Evolutionary conservation across 192 early-diverging fungal genomes (phyloP), one percentile per base, ranked within the genome.

Genomic region (Jimgerdemannia lactiflua): DNA sequence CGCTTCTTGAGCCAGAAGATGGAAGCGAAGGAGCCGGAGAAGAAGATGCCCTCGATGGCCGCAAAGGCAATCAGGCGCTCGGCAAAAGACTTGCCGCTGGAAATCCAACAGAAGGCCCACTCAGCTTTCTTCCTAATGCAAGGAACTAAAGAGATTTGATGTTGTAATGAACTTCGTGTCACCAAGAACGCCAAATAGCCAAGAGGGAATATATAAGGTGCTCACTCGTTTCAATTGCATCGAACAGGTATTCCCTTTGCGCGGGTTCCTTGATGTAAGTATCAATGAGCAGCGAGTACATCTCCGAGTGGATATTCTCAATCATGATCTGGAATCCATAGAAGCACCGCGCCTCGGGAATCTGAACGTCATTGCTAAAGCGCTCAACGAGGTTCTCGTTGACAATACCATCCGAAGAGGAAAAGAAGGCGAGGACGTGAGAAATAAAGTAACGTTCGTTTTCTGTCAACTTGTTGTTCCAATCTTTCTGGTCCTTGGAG

Each of bases 1-100:
- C 96, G 94, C 89, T 99, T 99, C 93, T 98, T 99, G 81, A 99
- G 93, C 96, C 96, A 99, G 79, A 99, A 99, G 88, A 99, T 99
- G 29, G 29, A 29, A 29, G 29, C 29, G 29, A 29, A 29, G 29
- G 29, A 29, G 29, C 29, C 29, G 29, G 29, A 29, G 29, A 29
- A 29, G 29, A 29, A 29, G 29, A 29, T 29, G 29, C 29, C 29
- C 29, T 29, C 39, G 97, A 99, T 95, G 20, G 94, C 96, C 66
- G 96, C 96, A 88, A 99, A 99, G 69, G 96, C 97, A 64, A 97
- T 90, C 64, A 98, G 85, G 69, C 97, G 92, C 74, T 95, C 92
- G 69, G 94, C 95, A 87, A 97, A 99, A 29, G 95, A 87, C 69
- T 87, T 83, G 44, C 87, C 79, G 86, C 93, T 92, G 4, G 86